Evolutionary conservation across 441 rosid genomes (phyloP).

Genomic region (Jatropha podagrica): DNA sequence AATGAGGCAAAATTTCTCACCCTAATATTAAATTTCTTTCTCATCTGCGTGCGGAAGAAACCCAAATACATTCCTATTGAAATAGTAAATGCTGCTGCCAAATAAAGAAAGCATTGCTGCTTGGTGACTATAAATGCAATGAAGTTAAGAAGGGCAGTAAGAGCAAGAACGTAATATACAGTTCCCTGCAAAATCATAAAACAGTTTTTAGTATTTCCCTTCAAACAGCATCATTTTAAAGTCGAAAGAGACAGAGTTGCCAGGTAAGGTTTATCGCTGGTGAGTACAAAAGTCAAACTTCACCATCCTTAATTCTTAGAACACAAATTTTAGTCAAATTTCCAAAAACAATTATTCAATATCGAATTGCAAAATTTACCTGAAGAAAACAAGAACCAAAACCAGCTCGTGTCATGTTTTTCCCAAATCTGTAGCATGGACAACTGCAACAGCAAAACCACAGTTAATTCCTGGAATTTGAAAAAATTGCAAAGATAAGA

Average conservation of each 20-base stretch:
- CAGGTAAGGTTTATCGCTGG: background rate
- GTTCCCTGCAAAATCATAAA: slow-evolving; percentile 52
- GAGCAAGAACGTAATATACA: slow-evolving; percentile 54
- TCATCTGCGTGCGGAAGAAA: slow-evolving; percentile 66
- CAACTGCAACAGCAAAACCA: slow-evolving; percentile 58
- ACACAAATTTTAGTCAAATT: background rate
- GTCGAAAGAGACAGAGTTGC: background rate
- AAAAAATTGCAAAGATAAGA: background rate
- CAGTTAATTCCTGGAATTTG: slow-evolving; percentile 16
- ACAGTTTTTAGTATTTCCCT: background rate
- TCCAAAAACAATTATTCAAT: background rate
- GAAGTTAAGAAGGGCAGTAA: slow-evolving; percentile 43
- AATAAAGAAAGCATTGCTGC: slow-evolving; percentile 61
- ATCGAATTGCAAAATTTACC: slow-evolving; percentile 36
- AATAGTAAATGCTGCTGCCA: slow-evolving; percentile 50
- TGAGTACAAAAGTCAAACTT: background rate
- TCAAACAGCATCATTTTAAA: background rate
- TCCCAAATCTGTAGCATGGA: slow-evolving; percentile 89
- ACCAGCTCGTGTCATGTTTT: slow-evolving; percentile 84
- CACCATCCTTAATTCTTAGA: background rate
- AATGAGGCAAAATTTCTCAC: slow-evolving; percentile 40
- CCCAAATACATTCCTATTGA: slow-evolving; percentile 65
- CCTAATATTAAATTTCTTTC: slow-evolving; percentile 75
- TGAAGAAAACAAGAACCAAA: slow-evolving; percentile 83
- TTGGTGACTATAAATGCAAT: slow-evolving; percentile 57